phyloP scores from a whole-genome alignment of 1,139 yeast species.

The Candida frijolesensis region DNA sequence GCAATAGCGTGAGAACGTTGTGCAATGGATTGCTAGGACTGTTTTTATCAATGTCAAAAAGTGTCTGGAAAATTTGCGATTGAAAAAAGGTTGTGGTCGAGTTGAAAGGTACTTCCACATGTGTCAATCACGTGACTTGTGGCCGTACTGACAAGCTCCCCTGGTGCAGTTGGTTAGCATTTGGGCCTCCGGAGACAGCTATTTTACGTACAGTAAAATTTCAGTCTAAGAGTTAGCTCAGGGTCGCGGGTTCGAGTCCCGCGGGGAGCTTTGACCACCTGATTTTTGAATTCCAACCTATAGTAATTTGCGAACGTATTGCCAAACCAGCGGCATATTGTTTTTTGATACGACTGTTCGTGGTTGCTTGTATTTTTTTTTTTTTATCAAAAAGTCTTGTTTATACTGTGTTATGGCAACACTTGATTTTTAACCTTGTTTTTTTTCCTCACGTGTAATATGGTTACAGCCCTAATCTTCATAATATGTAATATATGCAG shows the following conservation, averaged over 20 bases:
- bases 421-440: too few species aligned
- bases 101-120: neutral
- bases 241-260: slow-evolving; percentile 65
- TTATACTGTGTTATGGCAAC: too few species aligned
- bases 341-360: too few species aligned
- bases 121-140: neutral
- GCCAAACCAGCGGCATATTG: too few species aligned
- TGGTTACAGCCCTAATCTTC: slow-evolving; percentile 9
- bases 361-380: too few species aligned
- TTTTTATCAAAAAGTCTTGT: too few species aligned
- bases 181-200: slow-evolving; percentile 45
- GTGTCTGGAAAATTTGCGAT: neutral
- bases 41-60: too few species aligned
- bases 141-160: slow-evolving; percentile 31
- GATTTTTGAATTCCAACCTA: neutral
- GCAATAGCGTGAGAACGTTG: too few species aligned
- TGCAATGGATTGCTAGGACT: too few species aligned
- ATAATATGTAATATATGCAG: slow-evolving; percentile 3
- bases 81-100: neutral
- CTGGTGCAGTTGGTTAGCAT: slow-evolving; percentile 62
- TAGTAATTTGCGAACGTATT: neutral
- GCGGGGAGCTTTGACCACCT: slow-evolving; percentile 45
- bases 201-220: slow-evolving; percentile 24
- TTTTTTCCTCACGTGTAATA: neutral
- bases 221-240: neutral